These are phyloP conservation scores for Cyclotella baltica DNA, from an alignment of 108 stramenopile species.

Conservation along the genomic window DNA sequence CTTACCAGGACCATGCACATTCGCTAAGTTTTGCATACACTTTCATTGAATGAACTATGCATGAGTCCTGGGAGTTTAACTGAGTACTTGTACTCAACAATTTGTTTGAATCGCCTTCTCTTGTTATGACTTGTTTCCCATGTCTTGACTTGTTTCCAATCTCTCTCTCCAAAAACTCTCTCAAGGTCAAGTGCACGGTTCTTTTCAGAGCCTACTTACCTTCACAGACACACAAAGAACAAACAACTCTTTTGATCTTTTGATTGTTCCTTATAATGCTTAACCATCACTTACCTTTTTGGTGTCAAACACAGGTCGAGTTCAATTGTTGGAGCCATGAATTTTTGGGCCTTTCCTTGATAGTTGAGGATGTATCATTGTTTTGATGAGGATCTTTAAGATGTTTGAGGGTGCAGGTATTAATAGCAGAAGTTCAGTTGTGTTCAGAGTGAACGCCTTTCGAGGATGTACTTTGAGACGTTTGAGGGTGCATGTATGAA, in stretches of 20 bases:
- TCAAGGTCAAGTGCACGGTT: conserved; percentile 53
- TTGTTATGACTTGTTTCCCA: conserved; percentile 35
- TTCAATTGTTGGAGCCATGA: background rate
- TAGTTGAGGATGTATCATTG: no score
- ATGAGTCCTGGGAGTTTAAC: conserved; percentile 42
- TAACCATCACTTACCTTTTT: background rate
- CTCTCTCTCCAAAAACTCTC: conserved; percentile 34
- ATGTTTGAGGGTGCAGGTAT: no score
- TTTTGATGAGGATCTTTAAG: no score
- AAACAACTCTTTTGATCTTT: background rate
- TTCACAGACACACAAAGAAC: conserved; percentile 48
- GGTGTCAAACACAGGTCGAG: background rate
- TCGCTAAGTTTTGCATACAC: conserved; percentile 44
- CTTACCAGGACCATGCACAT: conserved; percentile 70
- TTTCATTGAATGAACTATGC: conserved; percentile 33
- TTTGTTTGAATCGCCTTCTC: conserved; percentile 5
- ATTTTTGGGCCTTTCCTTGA: no score
- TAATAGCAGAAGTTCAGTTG: no score
- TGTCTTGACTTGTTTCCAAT: conserved; percentile 22
- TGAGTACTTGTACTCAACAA: conserved; percentile 17
- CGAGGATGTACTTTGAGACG: no score
- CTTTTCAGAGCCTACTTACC: conserved; percentile 55
- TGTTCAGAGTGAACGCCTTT: no score
- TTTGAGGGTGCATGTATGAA: no score
- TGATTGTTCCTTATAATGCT: no score